Percentiles rank a stretch among this genome's conserved stretches.
Evolutionary conservation across 768 basidiomycete genomes (phyloP).

Genomic region (Dendrothele bispora): DNA sequence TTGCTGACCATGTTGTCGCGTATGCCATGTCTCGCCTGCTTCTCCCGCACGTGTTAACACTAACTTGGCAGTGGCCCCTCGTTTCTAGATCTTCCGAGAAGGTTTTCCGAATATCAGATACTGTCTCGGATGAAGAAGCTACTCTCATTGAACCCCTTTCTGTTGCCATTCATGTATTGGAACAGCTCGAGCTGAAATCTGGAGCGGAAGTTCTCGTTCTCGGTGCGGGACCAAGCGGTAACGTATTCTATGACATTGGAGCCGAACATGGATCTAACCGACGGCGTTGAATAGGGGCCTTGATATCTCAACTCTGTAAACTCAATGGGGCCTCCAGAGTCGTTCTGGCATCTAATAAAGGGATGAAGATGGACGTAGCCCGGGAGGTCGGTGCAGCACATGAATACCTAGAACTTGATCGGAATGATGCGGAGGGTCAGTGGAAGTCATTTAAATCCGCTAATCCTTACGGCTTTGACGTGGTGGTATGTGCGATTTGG

Average conservation of each 20-base stretch:
- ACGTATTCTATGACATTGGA: too few relatives aligned
- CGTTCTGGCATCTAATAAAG: conserved; percentile 73
- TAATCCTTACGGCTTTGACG: conserved; percentile 78
- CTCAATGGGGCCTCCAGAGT: conserved; percentile 69
- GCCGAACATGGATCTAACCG: too few relatives aligned
- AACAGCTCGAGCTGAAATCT: conserved; percentile 79
- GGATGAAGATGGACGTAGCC: conserved; percentile 76
- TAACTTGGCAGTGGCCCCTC: neutral
- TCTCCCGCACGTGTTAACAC: too few relatives aligned
- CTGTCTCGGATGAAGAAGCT: conserved; percentile 83
- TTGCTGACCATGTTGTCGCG: conserved; percentile 87
- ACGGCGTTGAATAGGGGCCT: too few relatives aligned
- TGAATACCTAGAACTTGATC: conserved; percentile 73
- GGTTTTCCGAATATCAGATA: conserved; percentile 83
- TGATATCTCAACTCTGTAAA: conserved; percentile 74
- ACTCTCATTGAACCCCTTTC: conserved; percentile 88
- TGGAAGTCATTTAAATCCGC: conserved; percentile 67
- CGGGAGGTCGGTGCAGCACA: conserved; percentile 66
- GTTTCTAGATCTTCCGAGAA: conserved; percentile 73
- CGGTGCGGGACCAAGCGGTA: conserved; percentile 89
- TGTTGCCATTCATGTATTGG: conserved; percentile 88
- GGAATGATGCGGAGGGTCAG: conserved; percentile 58
- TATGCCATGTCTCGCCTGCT: conserved; percentile 45
- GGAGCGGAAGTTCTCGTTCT: conserved; percentile 85
- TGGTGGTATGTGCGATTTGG: conserved; percentile 68